These are phyloP conservation scores for Ustulina deusta DNA, from an alignment of 2,329 filamentous ascomycete genomes.

Conservation along the genomic window DNA sequence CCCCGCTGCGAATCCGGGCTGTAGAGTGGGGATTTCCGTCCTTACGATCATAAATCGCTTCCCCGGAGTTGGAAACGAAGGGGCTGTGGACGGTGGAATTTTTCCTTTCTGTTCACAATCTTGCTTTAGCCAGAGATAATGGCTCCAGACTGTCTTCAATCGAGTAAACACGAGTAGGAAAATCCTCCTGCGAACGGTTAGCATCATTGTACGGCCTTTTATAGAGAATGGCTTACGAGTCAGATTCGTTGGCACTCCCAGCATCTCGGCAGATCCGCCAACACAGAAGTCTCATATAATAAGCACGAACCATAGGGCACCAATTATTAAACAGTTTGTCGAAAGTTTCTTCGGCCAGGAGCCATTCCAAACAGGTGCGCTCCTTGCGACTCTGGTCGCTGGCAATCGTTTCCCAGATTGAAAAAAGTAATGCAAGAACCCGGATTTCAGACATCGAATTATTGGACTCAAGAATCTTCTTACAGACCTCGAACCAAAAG, in stretches of 20 bases:
- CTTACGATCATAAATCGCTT: slow-evolving; percentile 90
- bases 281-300: slow-evolving; percentile 90
- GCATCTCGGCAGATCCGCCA: slow-evolving; percentile 87
- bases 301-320: slow-evolving; percentile 94
- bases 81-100: slow-evolving; percentile 77
- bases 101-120: slow-evolving; percentile 68
- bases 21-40: slow-evolving; percentile 70
- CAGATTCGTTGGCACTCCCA: slow-evolving; percentile 72
- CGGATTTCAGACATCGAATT: slow-evolving; percentile 93
- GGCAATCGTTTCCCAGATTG: slow-evolving; percentile 79
- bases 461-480: slow-evolving; percentile 81
- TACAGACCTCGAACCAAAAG: slow-evolving; percentile 87
- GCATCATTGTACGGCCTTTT: slow-evolving; percentile 34
- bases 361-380: slow-evolving; percentile 77
- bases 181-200: slow-evolving; percentile 68
- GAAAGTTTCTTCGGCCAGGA: slow-evolving; percentile 81
- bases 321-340: slow-evolving; percentile 89
- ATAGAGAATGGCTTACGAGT: slow-evolving; percentile 67
- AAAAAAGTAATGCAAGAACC: slow-evolving; percentile 83
- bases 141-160: slow-evolving; percentile 79
- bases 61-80: slow-evolving; percentile 86
- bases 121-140: slow-evolving; percentile 81
- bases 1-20: slow-evolving; percentile 61
- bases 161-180: slow-evolving; percentile 75
- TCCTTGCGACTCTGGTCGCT: slow-evolving; percentile 75